Evolutionary conservation across 306 rosid genomes (phyloP), one percentile per base, ranked within the genome.

Genomic region (Medicago arabica): DNA sequence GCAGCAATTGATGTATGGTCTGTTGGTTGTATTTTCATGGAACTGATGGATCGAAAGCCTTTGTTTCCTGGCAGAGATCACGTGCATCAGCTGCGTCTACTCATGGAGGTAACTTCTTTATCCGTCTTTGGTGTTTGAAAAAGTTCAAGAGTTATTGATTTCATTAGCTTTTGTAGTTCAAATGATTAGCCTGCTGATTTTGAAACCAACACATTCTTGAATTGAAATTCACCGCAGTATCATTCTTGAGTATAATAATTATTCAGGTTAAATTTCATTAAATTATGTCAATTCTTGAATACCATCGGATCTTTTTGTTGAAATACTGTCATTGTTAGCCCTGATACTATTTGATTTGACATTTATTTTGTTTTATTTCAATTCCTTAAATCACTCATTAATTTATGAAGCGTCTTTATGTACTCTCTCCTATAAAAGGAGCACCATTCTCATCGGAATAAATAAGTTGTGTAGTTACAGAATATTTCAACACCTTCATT

Each of bases 1-100:
- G 97, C 97, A 76, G 98, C 98, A 67, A 93, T 93, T 79, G 98
- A 93, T 88, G 92, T 93, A 14, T 93, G 98, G 98, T 91, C 98
- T 39, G 98, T 93, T 40, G 97, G 98, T 64, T 93, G 98, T 83
- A 87, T 93, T 79, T 93, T 93, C 84, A 93, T 93, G 98, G 98
- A 93, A 69, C 84, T 93, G 85, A 93, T 93, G 97, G 98, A 93
- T 76, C 82, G 98, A 62, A 91, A 88, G 83, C 98, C 98, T 4
- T 79, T 93, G 74, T 93, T 93, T 87, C 97, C 98, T 70, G 98
- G 98, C 69, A 86, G 97, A 83, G 98, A 93, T 89, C 98, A 93
- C 8, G 98, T 91, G 67, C 94, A 93, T 76, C 98, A 93, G 86
- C 78, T 93, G 68, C 96, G 96, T 73, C 86, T 96, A 77, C 98